Evolutionary conservation across 2,329 filamentous ascomycete genomes (phyloP).

Genomic region (Aspergillus sp.): DNA sequence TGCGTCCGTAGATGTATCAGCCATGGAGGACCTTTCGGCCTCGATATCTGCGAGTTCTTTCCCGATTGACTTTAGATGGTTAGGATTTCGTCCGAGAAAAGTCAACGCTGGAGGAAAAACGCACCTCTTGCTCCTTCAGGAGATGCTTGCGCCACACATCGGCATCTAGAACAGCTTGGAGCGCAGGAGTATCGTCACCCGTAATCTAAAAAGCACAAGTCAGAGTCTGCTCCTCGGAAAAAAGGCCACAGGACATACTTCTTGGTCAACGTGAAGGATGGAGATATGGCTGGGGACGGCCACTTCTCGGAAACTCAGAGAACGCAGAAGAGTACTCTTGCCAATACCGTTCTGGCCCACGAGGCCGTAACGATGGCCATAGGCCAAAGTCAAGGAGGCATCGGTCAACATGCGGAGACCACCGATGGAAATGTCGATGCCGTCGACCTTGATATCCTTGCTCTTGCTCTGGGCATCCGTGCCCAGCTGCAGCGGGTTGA

Average conservation of each 20-base stretch:
- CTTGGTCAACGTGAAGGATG: slow-evolving; percentile 97
- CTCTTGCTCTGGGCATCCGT: slow-evolving; percentile 66
- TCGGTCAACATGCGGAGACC: slow-evolving; percentile 83
- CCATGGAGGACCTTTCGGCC: slow-evolving; percentile 64
- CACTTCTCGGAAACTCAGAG: slow-evolving; percentile 84
- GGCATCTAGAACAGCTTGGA: slow-evolving; percentile 92
- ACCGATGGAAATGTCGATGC: slow-evolving; percentile 86
- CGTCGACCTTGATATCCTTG: slow-evolving; percentile 97
- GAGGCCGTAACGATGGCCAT: slow-evolving; percentile 88
- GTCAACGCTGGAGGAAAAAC: slow-evolving; percentile 21
- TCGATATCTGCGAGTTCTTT: slow-evolving; percentile 69
- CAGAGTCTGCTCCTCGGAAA: slow-evolving; percentile 1
- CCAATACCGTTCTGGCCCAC: slow-evolving; percentile 99
- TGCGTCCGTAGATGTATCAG: slow-evolving; percentile 86
- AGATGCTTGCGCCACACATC: slow-evolving; percentile 98
- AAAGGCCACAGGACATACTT: slow-evolving; percentile 47
- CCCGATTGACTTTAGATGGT: slow-evolving; percentile 54
- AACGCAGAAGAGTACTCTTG: slow-evolving; percentile 88
- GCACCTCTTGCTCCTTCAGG: slow-evolving; percentile 73
- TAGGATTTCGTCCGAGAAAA: slow-evolving; percentile 6
- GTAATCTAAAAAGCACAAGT: slow-evolving; percentile 53
- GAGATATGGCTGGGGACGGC: slow-evolving; percentile 95
- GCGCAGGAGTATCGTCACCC: slow-evolving; percentile 86
- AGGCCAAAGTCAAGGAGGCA: slow-evolving; percentile 80
- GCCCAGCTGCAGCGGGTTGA: slow-evolving; percentile 90